phyloP scores from a whole-genome alignment of 805 yeast genomes.

The Sugiyamaella americana region DNA sequence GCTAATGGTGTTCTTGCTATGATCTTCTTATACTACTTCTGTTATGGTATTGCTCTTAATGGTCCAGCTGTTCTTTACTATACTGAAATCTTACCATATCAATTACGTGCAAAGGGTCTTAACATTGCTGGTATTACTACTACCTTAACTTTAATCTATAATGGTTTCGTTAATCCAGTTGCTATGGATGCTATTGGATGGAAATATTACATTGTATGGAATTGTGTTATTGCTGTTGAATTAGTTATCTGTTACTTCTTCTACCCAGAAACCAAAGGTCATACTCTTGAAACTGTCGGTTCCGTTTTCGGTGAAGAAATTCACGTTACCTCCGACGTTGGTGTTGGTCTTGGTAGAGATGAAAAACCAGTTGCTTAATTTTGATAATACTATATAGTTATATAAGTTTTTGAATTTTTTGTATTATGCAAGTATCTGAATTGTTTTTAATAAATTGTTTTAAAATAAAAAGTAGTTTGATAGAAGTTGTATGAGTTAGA shows the following conservation, averaged over 20 bases:
- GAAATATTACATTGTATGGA: conserved; percentile 40
- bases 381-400: too few relatives aligned
- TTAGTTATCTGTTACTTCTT: conserved; percentile 30
- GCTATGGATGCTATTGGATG: conserved; percentile 39
- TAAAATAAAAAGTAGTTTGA: too few relatives aligned
- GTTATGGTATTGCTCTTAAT: conserved; percentile 16
- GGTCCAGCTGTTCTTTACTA: conserved; percentile 17
- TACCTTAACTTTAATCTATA: conserved; percentile 24
- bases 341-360: conserved; percentile 6
- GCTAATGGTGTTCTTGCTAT: conserved; percentile 16
- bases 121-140: conserved; percentile 26
- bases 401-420: too few relatives aligned
- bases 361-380: background rate
- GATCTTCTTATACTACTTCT: conserved; percentile 16
- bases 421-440: too few relatives aligned
- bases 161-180: conserved; percentile 34
- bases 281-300: conserved; percentile 40
- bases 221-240: conserved; percentile 27
- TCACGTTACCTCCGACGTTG: conserved; percentile 6
- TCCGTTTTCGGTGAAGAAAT: conserved; percentile 35
- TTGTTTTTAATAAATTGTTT: too few relatives aligned
- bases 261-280: conserved; percentile 40
- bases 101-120: conserved; percentile 39
- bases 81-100: conserved; percentile 24
- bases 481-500: too few relatives aligned